Conservation (phyloP, 1,139 yeast genomes). For the Blastobotrys indianensis region DNA sequence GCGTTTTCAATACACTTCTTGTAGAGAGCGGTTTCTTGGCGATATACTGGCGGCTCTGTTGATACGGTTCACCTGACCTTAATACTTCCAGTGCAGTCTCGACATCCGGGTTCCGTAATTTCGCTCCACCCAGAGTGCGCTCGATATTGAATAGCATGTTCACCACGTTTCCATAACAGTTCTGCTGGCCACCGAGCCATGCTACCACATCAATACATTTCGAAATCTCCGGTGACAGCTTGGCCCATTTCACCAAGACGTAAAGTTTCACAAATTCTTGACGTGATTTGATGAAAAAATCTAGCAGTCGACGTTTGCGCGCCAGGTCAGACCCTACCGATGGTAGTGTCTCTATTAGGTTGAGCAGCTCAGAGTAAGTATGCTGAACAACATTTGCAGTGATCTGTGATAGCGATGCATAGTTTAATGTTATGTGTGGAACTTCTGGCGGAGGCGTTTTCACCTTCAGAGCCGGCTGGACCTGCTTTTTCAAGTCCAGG, state of each 20-base stretch:
- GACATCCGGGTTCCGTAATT: conserved; percentile 83
- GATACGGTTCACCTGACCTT: conserved; percentile 67
- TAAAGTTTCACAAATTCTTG: conserved; percentile 79
- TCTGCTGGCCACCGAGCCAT: conserved; percentile 80
- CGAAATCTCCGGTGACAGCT: conserved; percentile 61
- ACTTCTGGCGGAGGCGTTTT: conserved; percentile 31
- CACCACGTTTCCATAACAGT: conserved; percentile 57
- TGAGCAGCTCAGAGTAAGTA: conserved; percentile 58
- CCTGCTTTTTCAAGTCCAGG: conserved; percentile 9
- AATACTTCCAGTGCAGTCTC: conserved; percentile 82
- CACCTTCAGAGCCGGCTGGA: conserved; percentile 8
- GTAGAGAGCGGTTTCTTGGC: conserved; percentile 49
- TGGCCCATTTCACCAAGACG: conserved; percentile 84
- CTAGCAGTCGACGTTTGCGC: conserved; percentile 63
- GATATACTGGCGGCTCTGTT: conserved; percentile 60
- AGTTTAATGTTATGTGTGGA: conserved; percentile 73
- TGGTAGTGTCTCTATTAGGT: conserved; percentile 55
- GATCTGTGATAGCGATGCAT: conserved; percentile 55
- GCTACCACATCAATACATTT: conserved; percentile 76
- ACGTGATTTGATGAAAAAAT: conserved; percentile 61
- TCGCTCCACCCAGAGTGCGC: conserved; percentile 71
- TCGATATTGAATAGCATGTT: conserved; percentile 57
- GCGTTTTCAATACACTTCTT: conserved; percentile 52
- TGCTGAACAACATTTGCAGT: conserved; percentile 57
- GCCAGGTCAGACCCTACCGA: conserved; percentile 51